Evolutionary conservation across 2,329 filamentous ascomycete genomes (phyloP), one percentile per base, ranked within the genome.

Genomic region (Sporothrix euskadiensis): DNA sequence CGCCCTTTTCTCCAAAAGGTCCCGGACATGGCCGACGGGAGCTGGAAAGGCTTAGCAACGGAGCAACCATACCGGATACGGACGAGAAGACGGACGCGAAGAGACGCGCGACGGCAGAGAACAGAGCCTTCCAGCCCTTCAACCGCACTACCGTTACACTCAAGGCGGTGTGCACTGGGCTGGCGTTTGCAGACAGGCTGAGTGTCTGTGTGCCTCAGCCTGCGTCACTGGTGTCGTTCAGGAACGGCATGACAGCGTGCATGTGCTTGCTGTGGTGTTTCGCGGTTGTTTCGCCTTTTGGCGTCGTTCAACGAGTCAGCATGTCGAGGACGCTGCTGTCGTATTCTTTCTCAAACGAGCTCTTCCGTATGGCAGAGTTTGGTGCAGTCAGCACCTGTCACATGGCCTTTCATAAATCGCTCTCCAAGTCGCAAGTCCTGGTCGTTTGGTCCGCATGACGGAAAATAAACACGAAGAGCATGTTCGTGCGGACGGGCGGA

Each of bases 1-100:
- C n/a, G n/a, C n/a, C n/a, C n/a, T 63, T 41, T 19, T 41, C 57
- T n/a, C 14, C 49, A 14, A 54, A 6, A 41, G 16, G 35, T 14
- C 44, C 66, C 66, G 66, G 66, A 69, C 49, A 69, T 69, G 49
- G 49, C 66, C 66, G 66, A 69, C 49, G 35, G 32, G 19, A 69
- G 49, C 66, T 57, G 49, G 44, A 35, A 52, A 35, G 30, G 44
- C 63, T 68, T 19, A 68, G 19, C 22, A 32, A 49, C 63, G 44
- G 30, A 35, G 44, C 65, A 52, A 32, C 44, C 44, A 32, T 35
- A 26, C 66, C 30, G 26, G 19, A 49, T 57, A 57, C 49, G 12
- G 32, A 49, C 19, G 44, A 10, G 3, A 49, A 8, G 9, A 9
- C 26, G 39, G 41, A 68, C 26, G 63, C 22, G 22, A 41, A 26